These are phyloP conservation scores for Aspergillus steynii DNA, from an alignment of 495 filamentous ascomycete genomes.

Conservation along the genomic window DNA sequence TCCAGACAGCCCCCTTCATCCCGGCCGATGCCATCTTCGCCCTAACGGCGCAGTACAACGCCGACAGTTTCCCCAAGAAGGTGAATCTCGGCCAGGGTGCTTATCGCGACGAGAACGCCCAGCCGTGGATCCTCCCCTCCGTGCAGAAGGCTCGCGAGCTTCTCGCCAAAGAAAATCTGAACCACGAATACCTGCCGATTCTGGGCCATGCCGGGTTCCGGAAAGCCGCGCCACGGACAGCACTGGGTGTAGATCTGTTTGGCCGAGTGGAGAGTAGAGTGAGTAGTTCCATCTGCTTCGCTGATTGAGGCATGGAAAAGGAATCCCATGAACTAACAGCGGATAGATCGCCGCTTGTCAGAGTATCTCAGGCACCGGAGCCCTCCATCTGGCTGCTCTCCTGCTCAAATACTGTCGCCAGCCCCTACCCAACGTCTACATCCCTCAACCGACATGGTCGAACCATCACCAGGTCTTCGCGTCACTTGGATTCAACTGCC, in stretches of 20 bases:
- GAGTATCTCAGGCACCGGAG: conserved; percentile 84
- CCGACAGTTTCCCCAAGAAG: conserved; percentile 31
- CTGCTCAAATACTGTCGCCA: conserved; percentile 55
- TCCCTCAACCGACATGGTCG: conserved; percentile 38
- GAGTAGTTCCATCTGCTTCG: conserved; percentile 7
- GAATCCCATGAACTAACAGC: background rate
- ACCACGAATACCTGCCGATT: conserved; percentile 43
- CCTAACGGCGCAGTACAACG: conserved; percentile 31
- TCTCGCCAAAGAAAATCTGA: conserved; percentile 12
- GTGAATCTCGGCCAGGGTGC: conserved; percentile 40
- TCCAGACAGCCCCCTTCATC: conserved; percentile 26
- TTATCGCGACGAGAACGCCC: conserved; percentile 40
- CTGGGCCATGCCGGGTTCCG: conserved; percentile 31
- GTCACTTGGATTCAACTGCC: conserved; percentile 31
- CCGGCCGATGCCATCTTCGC: conserved; percentile 41
- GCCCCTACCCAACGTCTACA: conserved; percentile 28
- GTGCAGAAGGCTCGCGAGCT: conserved; percentile 25
- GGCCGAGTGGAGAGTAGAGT: conserved; percentile 14
- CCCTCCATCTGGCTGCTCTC: conserved; percentile 76
- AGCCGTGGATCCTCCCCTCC: conserved; percentile 43
- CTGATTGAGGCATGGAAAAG: conserved; percentile 15
- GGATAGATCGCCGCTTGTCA: conserved; percentile 45
- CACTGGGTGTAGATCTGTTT: conserved; percentile 22
- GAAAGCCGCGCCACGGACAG: conserved; percentile 20
- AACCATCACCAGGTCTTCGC: conserved; percentile 41